Conservation (phyloP, 108 stramenopile genomes). For the Tribonema minus region DNA sequence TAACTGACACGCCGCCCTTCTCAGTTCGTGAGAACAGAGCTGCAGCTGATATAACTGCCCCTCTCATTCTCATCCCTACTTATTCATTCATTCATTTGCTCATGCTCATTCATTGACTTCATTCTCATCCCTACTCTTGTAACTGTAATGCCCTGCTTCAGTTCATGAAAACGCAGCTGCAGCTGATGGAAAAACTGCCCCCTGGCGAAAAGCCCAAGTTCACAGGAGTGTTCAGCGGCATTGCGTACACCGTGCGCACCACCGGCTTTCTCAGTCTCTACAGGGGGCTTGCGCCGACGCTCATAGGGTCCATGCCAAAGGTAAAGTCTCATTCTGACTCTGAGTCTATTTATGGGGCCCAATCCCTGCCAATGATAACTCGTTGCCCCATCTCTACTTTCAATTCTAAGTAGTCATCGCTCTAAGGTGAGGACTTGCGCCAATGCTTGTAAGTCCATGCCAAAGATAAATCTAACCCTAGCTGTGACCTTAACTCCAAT, state of each 20-base stretch:
- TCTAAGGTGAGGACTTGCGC: too few relatives aligned
- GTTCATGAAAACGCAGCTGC: conserved; percentile 61
- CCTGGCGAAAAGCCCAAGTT: conserved; percentile 53
- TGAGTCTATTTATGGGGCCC: too few relatives aligned
- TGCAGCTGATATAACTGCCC: background rate
- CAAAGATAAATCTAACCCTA: too few relatives aligned
- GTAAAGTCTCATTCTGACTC: too few relatives aligned
- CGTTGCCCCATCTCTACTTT: too few relatives aligned
- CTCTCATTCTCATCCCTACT: background rate
- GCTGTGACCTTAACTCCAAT: too few relatives aligned
- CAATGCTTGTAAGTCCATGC: too few relatives aligned
- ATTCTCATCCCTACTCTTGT: background rate
- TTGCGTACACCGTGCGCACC: conserved; percentile 75
- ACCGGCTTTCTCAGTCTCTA: conserved; percentile 68
- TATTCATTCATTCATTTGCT: background rate
- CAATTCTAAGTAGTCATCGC: too few relatives aligned
- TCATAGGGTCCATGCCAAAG: conserved; percentile 69
- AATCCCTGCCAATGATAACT: too few relatives aligned
- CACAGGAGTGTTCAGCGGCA: conserved; percentile 60
- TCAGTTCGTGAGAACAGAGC: too few relatives aligned
- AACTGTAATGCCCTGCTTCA: background rate
- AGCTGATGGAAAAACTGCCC: conserved; percentile 50
- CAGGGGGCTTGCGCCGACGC: conserved; percentile 80
- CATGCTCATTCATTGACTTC: too few relatives aligned
- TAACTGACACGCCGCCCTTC: too few relatives aligned